phyloP scores from a whole-genome alignment of 768 basidiomycete genomes.

The Russula emetica region DNA sequence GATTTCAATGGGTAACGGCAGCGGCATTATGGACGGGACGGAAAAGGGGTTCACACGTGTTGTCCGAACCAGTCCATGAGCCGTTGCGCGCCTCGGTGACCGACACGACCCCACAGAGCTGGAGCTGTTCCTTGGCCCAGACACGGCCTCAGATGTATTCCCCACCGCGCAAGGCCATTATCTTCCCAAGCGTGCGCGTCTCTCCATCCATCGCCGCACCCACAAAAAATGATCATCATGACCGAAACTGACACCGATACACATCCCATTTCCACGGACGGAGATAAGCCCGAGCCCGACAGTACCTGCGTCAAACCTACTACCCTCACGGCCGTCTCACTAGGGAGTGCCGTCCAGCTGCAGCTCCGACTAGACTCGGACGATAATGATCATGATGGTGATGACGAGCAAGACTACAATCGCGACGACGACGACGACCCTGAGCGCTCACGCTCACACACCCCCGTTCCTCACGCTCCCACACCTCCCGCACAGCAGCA shows the following conservation, averaged over 20 bases:
- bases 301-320: background rate
- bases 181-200: background rate
- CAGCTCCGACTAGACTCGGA: constrained; percentile 3
- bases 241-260: background rate
- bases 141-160: background rate
- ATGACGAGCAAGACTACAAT: constrained; percentile 17
- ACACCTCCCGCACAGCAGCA: background rate
- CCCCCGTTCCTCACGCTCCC: background rate
- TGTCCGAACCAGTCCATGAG: background rate
- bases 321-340: background rate
- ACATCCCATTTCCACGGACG: background rate
- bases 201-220: constrained; percentile 6
- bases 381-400: constrained; percentile 14
- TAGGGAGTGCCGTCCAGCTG: background rate
- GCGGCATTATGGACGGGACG: constrained; percentile 3
- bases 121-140: background rate
- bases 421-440: background rate
- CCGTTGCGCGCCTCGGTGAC: background rate
- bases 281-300: background rate
- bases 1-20: constrained; percentile 14
- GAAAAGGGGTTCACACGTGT: constrained; percentile 12
- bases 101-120: background rate
- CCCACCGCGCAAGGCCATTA: background rate
- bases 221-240: constrained; percentile 9
- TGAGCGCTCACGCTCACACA: background rate